Conservation (phyloP, 2,329 filamentous ascomycete genomes). For the Sclerotinia minor region DNA sequence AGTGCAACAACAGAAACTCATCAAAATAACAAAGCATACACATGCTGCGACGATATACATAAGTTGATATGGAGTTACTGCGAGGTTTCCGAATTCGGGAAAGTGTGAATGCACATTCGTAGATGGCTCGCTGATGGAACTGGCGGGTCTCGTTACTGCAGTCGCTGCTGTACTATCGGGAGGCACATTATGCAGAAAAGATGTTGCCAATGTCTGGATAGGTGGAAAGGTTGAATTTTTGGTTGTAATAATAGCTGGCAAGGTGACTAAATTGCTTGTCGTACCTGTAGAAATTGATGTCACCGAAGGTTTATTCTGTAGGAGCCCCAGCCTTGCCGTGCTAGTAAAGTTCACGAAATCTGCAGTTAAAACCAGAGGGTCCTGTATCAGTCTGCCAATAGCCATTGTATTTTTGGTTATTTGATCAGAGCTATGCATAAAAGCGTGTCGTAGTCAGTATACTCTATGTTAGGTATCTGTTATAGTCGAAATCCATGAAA, state of each 20-base stretch:
- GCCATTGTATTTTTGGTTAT: constrained; percentile 9
- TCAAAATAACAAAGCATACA: constrained; percentile 16
- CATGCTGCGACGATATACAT: constrained; percentile 22
- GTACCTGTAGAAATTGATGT: not conserved
- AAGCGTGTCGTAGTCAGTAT: not conserved
- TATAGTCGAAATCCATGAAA: not conserved
- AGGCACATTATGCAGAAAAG: not conserved
- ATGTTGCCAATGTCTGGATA: constrained; percentile 15
- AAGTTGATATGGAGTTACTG: constrained; percentile 8
- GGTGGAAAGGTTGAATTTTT: not conserved
- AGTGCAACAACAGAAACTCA: constrained; percentile 20
- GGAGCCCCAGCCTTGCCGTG: not conserved
- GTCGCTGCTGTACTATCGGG: not conserved
- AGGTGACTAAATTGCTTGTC: not conserved
- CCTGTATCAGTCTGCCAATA: not conserved
- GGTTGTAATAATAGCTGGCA: not conserved
- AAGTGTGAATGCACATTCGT: constrained; percentile 6
- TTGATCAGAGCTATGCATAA: not conserved
- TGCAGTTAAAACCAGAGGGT: not conserved
- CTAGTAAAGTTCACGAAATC: not conserved
- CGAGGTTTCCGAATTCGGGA: not conserved
- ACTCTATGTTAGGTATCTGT: not conserved
- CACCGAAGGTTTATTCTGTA: not conserved
- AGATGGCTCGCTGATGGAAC: not conserved
- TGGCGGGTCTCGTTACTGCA: not conserved